These are phyloP conservation scores for Fusarium transvaalense DNA, from an alignment of 2,329 filamentous ascomycete genomes.

Conservation along the genomic window DNA sequence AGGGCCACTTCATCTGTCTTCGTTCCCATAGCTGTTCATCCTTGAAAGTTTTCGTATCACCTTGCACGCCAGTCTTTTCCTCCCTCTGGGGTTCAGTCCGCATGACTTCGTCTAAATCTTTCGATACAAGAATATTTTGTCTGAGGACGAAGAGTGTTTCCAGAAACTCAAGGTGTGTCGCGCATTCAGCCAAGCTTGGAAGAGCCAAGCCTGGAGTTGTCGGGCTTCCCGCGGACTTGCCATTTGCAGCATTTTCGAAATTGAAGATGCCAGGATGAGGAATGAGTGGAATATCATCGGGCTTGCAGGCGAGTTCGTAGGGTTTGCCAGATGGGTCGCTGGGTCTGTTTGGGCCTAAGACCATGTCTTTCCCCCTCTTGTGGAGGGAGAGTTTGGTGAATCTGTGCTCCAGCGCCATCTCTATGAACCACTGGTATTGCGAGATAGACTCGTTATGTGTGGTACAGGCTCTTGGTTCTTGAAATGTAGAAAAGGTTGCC, in stretches of 20 bases:
- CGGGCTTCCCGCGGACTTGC: rapidly evolving
- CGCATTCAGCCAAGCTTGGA: slow-evolving; percentile 15
- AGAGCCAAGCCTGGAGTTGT: background rate
- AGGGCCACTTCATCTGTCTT: slow-evolving; percentile 45
- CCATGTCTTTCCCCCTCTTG: slow-evolving; percentile 18
- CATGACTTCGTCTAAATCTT: slow-evolving; percentile 35
- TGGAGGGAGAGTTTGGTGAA: slow-evolving; percentile 18
- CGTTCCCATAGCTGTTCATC: slow-evolving; percentile 35
- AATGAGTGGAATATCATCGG: slow-evolving; percentile 5
- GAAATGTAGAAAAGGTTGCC: background rate
- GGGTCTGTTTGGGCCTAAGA: background rate
- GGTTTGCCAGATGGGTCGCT: slow-evolving; percentile 3
- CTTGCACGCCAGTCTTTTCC: slow-evolving; percentile 26
- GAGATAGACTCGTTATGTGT: background rate
- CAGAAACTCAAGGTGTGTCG: slow-evolving; percentile 69
- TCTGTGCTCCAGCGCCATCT: slow-evolving; percentile 21
- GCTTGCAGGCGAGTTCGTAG: slow-evolving; percentile 6
- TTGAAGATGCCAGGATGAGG: slow-evolving; percentile 10
- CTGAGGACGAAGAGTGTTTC: slow-evolving; percentile 68
- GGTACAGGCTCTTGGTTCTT: too few relatives aligned
- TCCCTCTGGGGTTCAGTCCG: slow-evolving; percentile 27
- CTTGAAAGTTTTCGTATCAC: slow-evolving; percentile 42
- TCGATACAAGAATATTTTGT: slow-evolving; percentile 40
- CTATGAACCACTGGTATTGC: background rate
- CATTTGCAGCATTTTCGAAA: background rate